Evolutionary conservation across 352 stramenopile genomes (phyloP), one percentile per base, ranked within the genome.

Genomic region (Globisporangium takayamanum): DNA sequence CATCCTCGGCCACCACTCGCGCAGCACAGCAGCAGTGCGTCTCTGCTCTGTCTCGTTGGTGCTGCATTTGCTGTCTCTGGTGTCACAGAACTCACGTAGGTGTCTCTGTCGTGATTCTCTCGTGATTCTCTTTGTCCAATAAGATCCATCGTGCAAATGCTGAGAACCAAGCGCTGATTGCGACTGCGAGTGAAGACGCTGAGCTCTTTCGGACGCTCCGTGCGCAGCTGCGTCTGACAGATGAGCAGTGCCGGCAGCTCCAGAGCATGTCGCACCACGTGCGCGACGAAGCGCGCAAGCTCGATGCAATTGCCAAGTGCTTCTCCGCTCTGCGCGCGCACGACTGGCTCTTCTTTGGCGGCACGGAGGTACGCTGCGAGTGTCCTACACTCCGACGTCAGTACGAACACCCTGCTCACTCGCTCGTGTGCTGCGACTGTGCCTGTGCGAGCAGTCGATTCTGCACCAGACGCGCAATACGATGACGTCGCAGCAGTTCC

Each of bases 221-320:
- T 14, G 70, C 71, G 10, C 74, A 89, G 26, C 53, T 95, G 20
- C 67, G 78, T 22, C 80, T 95, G 42, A 86, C 83, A 18, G 61
- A 77, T 12, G 78, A 89, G 22, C 85, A 95, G 57, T 89, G 78
- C 44, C 75, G 71, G 37, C 74, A 72, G 16, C 64, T 95, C 15
- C 67, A 78, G 20, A 73, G 60, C 37, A 57, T 92, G 51, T 66
- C 67, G 14, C 51, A 64, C 6, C 59, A 72, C 22, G 74, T 84
- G 3, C 81, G 72, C 18, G 74, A 92, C 39, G 85, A 95, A 66
- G 67, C 79, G 33, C 72, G 70, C 18, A 88, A 92, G 55, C 70
- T 95, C 7, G 80, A 90, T 28, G 84, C 76, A 2, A 92, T 95
- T 53, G 71, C 72, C n/a, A 95, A 95, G 57, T 95, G 85, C 48